A percentile compares a stretch with the other conserved stretches of the same genome.
Evolutionary conservation across 495 filamentous ascomycete genomes (phyloP).

Genomic region (Lasiosphaeria miniovina): DNA sequence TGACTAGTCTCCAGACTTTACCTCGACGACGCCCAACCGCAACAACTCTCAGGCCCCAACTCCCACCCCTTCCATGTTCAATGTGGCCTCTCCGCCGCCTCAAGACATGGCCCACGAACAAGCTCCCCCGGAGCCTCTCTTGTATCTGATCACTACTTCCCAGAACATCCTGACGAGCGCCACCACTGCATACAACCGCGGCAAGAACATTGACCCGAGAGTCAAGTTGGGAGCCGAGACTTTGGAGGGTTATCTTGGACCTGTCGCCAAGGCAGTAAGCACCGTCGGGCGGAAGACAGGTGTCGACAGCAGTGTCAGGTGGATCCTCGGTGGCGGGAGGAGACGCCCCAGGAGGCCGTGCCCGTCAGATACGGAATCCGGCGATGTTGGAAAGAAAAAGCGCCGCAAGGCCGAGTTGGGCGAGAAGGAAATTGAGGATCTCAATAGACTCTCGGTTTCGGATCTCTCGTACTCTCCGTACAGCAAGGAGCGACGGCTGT

Average conservation of each 20-base stretch:
- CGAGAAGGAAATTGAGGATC: constrained; percentile 9
- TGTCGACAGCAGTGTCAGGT: constrained; percentile 75
- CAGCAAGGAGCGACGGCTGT: constrained; percentile 39
- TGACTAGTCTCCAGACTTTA: constrained; percentile 44
- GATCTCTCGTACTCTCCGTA: constrained; percentile 1
- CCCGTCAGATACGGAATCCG: constrained; percentile 37
- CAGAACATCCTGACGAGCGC: constrained; percentile 77
- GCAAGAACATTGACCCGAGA: constrained; percentile 82
- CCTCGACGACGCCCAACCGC: constrained; percentile 52
- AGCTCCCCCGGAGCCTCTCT: constrained; percentile 57
- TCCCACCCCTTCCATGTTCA: constrained; percentile 33
- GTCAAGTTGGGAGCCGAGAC: constrained; percentile 82
- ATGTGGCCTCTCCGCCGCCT: too few relatives aligned
- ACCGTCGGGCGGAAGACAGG: constrained; percentile 77
- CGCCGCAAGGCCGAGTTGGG: constrained; percentile 49
- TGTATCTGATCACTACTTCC: constrained; percentile 73
- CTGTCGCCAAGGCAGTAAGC: constrained; percentile 78
- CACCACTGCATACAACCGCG: constrained; percentile 72
- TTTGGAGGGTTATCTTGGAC: constrained; percentile 78
- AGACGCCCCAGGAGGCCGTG: constrained; percentile 38
- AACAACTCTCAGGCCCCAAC: constrained; percentile 31
- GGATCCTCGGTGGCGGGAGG: constrained; percentile 57
- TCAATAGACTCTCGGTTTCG: constrained; percentile 4
- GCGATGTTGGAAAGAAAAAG: constrained; percentile 54
- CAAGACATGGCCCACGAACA: too few relatives aligned